Evolutionary conservation across 2,329 filamentous ascomycete genomes (phyloP).

Genomic region (Aspergillus oerlinghausenensis): DNA sequence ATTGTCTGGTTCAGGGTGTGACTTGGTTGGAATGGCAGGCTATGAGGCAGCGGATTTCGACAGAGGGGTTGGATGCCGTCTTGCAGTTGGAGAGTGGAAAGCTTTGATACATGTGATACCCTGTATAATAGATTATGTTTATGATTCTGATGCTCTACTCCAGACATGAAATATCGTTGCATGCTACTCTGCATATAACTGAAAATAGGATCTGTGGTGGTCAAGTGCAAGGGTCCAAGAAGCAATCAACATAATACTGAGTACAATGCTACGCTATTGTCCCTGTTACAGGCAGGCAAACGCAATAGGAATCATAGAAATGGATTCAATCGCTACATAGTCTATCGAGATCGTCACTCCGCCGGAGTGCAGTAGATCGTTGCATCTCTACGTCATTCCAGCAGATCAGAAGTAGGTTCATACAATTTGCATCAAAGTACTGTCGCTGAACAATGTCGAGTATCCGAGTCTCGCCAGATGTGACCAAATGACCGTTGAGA

Average conservation of each 20-base stretch:
- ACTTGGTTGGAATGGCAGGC: conserved; percentile 72
- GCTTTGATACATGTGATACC: conserved; percentile 1
- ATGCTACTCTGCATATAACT: not conserved
- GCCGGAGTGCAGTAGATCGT: not conserved
- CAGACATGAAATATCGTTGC: not conserved
- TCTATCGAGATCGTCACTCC: not conserved
- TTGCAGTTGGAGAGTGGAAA: conserved; percentile 5
- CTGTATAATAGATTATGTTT: not conserved
- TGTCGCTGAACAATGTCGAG: not conserved
- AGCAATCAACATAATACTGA: no score
- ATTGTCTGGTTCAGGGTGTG: conserved; percentile 72
- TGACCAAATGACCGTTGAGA: conserved; percentile 1
- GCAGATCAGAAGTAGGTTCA: not conserved
- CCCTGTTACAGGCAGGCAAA: not conserved
- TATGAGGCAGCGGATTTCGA: conserved; percentile 25
- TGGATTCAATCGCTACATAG: not conserved
- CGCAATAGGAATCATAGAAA: not conserved
- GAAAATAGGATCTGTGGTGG: no score
- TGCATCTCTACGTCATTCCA: not conserved
- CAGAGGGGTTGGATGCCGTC: conserved; percentile 16
- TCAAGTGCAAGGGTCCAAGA: no score
- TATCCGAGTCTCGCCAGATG: not conserved
- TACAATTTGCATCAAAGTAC: not conserved
- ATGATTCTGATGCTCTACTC: not conserved
- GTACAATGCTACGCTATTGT: not conserved